Base-by-base conservation (phyloP, 2,329 filamentous ascomycete species). In the Dendryphion nanum region DNA sequence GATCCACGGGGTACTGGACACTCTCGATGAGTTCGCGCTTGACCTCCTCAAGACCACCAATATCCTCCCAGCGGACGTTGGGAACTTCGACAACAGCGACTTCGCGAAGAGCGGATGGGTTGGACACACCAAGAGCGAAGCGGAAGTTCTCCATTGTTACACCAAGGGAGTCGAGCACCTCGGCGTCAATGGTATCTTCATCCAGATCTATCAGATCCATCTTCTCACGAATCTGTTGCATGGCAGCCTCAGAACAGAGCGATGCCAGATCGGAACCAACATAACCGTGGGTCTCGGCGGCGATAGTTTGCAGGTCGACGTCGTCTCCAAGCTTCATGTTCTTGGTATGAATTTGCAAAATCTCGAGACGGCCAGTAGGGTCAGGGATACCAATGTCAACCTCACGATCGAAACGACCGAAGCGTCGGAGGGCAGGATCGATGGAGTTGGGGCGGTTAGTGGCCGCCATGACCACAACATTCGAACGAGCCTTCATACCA, bases 111-210 rank as follows among this genome's bases (percentile, higher is more conserved):
- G 93, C 93, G 50, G 93, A 97, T 58, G 93, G 93, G 81, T 98
- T 98, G 71, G 90, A 96, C 44, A 96, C 90, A 59, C 93, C 93
- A 35, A 98, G 86, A 44, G 93, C 91, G 61, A 95, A 98, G 59
- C 90, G 87, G 88, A 98, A 98, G 81, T 98, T 98, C 72, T 98
- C 93, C 89, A 97, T 97, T 46, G 93, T 98, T 33, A 98, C 93
- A 67, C 93, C 93, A 32, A 98, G 83, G 31, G 93, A 97, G 73
- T 98, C 93, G 38, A 98, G 81, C 36, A 98, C 93, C 75, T 98
- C 93, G 19, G 93, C 93, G 59, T 98, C 93, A 48, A 98, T 98
- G 46, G 93, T 98, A 64, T 98, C 93, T 74, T 98, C 93, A 51
- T 98, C 93, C 21, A 98, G 80, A 71, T 98, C 93, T 55, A 98